Evolutionary conservation across 768 basidiomycete genomes (phyloP).

Genomic region (Galerina marginata): DNA sequence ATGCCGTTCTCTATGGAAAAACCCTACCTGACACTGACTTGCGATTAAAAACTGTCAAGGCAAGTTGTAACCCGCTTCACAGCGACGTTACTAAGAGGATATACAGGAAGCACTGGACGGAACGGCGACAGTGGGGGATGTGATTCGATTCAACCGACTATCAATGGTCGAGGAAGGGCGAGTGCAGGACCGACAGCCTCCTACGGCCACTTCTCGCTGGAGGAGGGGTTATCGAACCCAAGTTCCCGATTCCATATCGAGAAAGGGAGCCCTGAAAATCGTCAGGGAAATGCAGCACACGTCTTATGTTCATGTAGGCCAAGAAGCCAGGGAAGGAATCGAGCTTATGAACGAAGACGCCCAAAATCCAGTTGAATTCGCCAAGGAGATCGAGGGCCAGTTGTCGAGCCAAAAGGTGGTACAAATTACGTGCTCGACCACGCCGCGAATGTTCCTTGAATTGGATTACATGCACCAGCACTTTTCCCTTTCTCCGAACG

Average conservation of each 20-base stretch:
- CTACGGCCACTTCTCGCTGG: neutral
- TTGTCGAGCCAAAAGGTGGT: neutral
- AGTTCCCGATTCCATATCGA: neutral
- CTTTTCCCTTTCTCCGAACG: neutral
- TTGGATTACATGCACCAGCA: neutral
- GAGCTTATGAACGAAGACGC: neutral
- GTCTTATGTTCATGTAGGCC: neutral
- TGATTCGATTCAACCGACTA: neutral
- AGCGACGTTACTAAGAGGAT: too few relatives aligned
- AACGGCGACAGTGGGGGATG: neutral
- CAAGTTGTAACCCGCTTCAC: too few relatives aligned
- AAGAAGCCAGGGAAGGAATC: neutral
- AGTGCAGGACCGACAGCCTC: neutral
- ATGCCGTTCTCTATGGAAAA: neutral
- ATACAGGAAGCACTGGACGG: too few relatives aligned
- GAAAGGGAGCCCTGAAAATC: neutral
- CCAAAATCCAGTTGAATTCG: neutral
- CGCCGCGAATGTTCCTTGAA: neutral
- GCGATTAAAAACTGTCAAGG: too few relatives aligned
- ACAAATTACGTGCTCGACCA: neutral
- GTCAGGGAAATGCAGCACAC: neutral
- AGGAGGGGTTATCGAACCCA: neutral
- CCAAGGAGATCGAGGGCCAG: neutral
- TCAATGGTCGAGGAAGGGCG: neutral
- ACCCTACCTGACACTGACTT: too few relatives aligned